Conservation (phyloP, 2,329 filamentous ascomycete species). For the Dendrostoma leiphaemia region DNA sequence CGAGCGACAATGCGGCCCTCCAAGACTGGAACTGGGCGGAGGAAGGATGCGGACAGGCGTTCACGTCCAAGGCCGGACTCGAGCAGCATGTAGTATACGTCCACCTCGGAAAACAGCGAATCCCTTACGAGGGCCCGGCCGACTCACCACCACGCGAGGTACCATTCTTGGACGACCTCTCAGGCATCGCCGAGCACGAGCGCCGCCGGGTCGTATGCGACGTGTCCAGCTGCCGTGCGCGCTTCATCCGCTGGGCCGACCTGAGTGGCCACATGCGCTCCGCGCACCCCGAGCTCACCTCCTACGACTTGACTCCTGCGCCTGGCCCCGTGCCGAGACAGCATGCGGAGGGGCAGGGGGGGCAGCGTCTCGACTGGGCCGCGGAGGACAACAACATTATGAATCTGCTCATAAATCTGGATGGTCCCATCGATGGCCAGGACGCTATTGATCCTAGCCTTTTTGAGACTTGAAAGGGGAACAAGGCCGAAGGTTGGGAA, state of each 20-base stretch:
- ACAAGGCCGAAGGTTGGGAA: too few relatives aligned
- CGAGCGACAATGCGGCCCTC: constrained; percentile 57
- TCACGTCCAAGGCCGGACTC: constrained; percentile 73
- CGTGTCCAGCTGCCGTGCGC: constrained; percentile 38
- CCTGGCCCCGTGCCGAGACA: neutral
- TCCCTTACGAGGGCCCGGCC: constrained; percentile 23
- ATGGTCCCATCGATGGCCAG: too few relatives aligned
- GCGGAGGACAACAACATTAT: constrained; percentile 27
- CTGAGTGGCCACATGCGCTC: constrained; percentile 43
- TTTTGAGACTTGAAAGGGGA: neutral
- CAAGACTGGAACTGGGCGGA: constrained; percentile 58
- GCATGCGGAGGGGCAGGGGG: too few relatives aligned
- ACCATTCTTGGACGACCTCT: constrained; percentile 41
- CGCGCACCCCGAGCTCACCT: constrained; percentile 24
- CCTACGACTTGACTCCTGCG: neutral
- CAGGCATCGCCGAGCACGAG: constrained; percentile 38
- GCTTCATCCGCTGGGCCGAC: constrained; percentile 51
- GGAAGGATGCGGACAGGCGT: constrained; percentile 71
- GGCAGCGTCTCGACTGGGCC: constrained; percentile 16
- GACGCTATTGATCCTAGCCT: constrained; percentile 14
- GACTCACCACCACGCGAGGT: constrained; percentile 1
- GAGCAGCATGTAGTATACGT: constrained; percentile 83
- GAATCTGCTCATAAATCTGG: constrained; percentile 23
- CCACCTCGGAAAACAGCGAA: constrained; percentile 64
- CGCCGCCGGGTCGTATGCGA: constrained; percentile 43